Evolutionary conservation across 306 rosid genomes (phyloP), one percentile per base, ranked within the genome.

Genomic region (Medicago ruthenica): DNA sequence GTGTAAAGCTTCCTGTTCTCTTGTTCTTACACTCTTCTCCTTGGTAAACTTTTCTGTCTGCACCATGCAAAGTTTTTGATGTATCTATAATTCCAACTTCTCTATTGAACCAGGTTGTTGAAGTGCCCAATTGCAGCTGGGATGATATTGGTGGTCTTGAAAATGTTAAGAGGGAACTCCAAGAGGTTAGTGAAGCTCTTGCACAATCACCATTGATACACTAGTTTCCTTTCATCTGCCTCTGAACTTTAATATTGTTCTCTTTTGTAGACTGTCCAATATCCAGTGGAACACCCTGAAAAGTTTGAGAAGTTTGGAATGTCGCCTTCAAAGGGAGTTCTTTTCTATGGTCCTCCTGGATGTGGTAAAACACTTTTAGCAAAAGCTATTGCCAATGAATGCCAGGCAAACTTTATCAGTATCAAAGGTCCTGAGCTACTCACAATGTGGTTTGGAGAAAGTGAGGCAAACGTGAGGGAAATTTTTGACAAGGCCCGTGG

Each of bases 391-490:
- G 98, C 98, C 41, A 95, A 95, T 76, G 98, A 95, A 83, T 95
- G 98, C 71, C 98, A 95, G 81, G 98, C 98, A 3, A 95, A 95
- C 88, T 95, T 95, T 77, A 95, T 95, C 78, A 95, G 98, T 83
- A 80, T 95, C 72, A 95, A 95, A 89, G 98, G 98, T 74, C 98
- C 98, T 0, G 98, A 95, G 86, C 91, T 95, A 67, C 97, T 95
- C 58, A 95, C 98, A 0, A 95, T 95, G 98, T 95, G 98, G 98
- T 95, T 95, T 67, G 98, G 98, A 83, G 98, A 95, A 87, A 95
- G 98, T 84, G 98, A 95, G 87, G 98, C 98, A 63, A 95, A 95
- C 47, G 98, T 95, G 42, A 84, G 98, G n/a, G 98, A 95, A 82
- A 95, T 95, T 58, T 95, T 95, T 63, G 98, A 95, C 90, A 95